Evolutionary conservation across 768 basidiomycete species (phyloP).

Genomic region (Mrakia hoshinonis): DNA sequence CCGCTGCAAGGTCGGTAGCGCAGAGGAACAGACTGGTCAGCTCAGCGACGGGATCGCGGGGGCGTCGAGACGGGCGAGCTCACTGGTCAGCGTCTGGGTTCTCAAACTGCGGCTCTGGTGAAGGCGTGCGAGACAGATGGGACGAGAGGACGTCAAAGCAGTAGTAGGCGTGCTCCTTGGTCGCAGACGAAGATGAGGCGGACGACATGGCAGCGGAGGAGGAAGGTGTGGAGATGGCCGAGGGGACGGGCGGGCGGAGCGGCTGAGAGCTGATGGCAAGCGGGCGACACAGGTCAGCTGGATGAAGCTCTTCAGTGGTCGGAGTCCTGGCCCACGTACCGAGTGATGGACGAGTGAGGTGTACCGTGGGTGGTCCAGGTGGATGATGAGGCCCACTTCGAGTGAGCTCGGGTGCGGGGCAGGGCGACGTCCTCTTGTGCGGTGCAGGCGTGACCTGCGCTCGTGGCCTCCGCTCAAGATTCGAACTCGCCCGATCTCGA

Average conservation of each 20-base stretch:
- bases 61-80: conserved; percentile 42
- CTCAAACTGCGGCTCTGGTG: conserved; percentile 46
- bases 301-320: no score
- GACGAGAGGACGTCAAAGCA: conserved; percentile 44
- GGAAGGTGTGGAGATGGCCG: not conserved
- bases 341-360: no score
- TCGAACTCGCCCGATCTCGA: no score
- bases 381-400: no score
- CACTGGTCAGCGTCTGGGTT: conserved; percentile 43
- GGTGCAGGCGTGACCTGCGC: no score
- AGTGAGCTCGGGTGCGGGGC: no score
- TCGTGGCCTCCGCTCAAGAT: no score
- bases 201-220: not conserved
- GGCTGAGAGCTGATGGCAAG: not conserved
- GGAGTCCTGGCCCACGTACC: no score
- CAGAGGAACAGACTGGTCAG: not conserved
- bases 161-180: conserved; percentile 39
- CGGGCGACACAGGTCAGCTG: no score
- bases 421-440: no score
- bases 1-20: conserved; percentile 52
- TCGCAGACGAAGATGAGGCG: conserved; percentile 6
- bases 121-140: conserved; percentile 39
- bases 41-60: not conserved
- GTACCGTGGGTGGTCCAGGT: no score
- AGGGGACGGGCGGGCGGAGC: not conserved